These are phyloP conservation scores for Pyrus bretschneideri DNA, from an alignment of 306 rosid species.

Conservation along the genomic window DNA sequence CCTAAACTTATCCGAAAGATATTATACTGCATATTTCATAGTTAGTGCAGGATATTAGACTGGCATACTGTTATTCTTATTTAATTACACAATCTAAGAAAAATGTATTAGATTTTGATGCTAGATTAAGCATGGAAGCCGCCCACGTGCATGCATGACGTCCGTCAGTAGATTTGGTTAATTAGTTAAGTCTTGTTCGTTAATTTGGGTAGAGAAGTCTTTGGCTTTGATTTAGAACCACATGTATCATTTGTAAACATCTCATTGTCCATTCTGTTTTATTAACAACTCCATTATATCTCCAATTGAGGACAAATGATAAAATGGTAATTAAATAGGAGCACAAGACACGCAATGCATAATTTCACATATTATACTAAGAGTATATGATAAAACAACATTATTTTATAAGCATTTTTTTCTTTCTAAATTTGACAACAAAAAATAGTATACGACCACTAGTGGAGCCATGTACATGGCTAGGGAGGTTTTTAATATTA, in stretches of 20 bases:
- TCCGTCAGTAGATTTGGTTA: neutral
- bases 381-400: too few species aligned
- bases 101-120: neutral
- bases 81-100: neutral
- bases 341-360: neutral
- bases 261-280: too few species aligned
- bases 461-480: too few species aligned
- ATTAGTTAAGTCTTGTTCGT: neutral
- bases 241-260: too few species aligned
- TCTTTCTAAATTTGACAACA: too few species aligned
- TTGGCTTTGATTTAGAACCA: too few species aligned
- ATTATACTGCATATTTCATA: neutral
- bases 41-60: neutral
- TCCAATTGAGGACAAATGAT: neutral
- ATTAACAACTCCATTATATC: neutral
- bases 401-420: too few species aligned
- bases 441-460: too few species aligned
- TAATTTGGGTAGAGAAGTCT: too few species aligned
- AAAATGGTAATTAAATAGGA: neutral
- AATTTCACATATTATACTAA: too few species aligned
- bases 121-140: neutral
- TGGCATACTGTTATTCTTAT: neutral
- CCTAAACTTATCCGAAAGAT: too few species aligned
- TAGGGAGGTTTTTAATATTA: too few species aligned
- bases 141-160: constrained; percentile 7